These are phyloP conservation scores for Debaryomyces sp. DNA, from an alignment of 1,139 yeast genomes.

Conservation along the genomic window DNA sequence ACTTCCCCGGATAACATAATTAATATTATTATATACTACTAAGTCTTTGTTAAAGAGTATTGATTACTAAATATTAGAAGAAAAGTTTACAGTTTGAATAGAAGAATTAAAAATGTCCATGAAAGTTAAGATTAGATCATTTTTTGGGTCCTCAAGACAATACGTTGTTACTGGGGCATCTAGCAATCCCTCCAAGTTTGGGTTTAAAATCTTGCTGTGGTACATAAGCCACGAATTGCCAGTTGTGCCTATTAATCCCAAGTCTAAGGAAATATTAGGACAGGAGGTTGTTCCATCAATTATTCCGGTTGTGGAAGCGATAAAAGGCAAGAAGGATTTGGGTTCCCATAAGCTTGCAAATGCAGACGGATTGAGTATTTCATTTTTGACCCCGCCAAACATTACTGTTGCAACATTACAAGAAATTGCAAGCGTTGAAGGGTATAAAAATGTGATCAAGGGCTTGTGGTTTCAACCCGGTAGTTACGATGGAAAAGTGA, in stretches of 20 bases:
- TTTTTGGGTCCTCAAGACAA: slow-evolving; percentile 54
- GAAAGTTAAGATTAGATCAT: slow-evolving; percentile 43
- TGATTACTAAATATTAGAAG: not conserved
- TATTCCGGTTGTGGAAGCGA: slow-evolving; percentile 32
- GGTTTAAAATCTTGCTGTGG: slow-evolving; percentile 73
- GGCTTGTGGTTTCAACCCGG: slow-evolving; percentile 89
- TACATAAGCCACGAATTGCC: slow-evolving; percentile 59
- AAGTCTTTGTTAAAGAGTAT: not conserved
- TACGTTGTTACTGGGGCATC: slow-evolving; percentile 82
- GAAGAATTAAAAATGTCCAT: slow-evolving; percentile 33
- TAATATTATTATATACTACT: not conserved
- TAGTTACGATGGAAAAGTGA: slow-evolving; percentile 58
- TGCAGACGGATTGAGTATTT: slow-evolving; percentile 52
- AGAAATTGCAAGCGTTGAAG: slow-evolving; percentile 36
- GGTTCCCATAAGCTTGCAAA: slow-evolving; percentile 28
- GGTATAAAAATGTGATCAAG: slow-evolving; percentile 40
- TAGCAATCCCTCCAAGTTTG: slow-evolving; percentile 64
- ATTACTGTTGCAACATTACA: slow-evolving; percentile 54
- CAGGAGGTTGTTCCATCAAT: slow-evolving; percentile 42
- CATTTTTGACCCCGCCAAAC: slow-evolving; percentile 75
- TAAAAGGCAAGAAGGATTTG: slow-evolving; percentile 25
- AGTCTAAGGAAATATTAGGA: slow-evolving; percentile 48
- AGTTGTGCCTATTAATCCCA: slow-evolving; percentile 70
- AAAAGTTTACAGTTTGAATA: not conserved
- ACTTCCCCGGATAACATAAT: not conserved